Evolutionary conservation across 2,329 filamentous ascomycete species (phyloP).

Genomic region (Exserohilum turcica): DNA sequence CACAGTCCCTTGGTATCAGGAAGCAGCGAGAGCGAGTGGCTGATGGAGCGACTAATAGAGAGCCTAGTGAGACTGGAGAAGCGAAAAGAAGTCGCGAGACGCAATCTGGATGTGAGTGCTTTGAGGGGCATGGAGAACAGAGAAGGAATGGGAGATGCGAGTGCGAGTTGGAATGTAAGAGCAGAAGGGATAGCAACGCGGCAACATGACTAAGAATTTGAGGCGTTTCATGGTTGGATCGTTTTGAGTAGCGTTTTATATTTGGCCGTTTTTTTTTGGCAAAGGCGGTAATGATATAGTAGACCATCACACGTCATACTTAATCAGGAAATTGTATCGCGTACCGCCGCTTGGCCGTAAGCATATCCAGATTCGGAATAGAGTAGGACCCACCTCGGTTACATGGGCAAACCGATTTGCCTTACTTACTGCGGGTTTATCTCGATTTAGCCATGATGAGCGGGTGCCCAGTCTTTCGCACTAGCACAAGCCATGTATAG

Average conservation of each 20-base stretch:
- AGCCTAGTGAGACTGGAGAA: conserved; percentile 56
- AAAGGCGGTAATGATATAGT: no score
- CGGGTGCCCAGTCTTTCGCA: background rate
- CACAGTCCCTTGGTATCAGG: conserved; percentile 69
- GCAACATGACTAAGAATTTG: background rate
- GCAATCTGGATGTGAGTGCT: background rate
- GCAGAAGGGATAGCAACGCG: background rate
- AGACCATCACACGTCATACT: no score
- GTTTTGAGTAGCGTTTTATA: background rate
- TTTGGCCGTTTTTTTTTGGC: no score
- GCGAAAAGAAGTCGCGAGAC: conserved; percentile 24
- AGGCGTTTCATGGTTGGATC: no score
- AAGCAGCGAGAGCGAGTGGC: conserved; percentile 68
- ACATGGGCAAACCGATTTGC: no score
- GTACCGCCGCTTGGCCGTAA: background rate
- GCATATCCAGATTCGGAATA: background rate
- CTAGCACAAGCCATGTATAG: background rate
- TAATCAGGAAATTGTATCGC: no score
- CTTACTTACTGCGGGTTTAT: no score
- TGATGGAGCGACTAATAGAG: conserved; percentile 68
- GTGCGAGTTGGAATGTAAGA: background rate
- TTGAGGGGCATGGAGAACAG: conserved; percentile 7
- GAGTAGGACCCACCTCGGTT: background rate
- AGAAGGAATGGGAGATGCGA: background rate
- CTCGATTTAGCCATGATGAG: background rate